Conservation (phyloP, 208 protist genomes). For the Crithidia thermophila region DNA sequence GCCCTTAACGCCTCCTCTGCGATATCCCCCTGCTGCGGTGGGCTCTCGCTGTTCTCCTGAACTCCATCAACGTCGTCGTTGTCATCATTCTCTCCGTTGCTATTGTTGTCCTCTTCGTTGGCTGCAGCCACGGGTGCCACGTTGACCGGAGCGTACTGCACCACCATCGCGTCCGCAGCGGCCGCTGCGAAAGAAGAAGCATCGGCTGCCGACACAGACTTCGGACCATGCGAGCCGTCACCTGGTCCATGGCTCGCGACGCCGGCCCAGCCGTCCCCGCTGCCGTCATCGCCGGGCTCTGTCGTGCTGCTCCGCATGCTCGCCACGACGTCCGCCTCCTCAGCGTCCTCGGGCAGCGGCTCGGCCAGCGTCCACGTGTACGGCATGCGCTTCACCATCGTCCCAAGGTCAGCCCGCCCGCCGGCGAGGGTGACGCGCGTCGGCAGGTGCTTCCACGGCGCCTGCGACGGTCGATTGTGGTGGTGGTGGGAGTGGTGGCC, state of each 20-base stretch:
- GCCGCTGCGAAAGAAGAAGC: too few species aligned
- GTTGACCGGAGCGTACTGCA: conserved; percentile 6
- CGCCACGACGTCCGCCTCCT: not conserved
- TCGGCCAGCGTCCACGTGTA: conserved; percentile 17
- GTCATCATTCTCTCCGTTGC: not conserved
- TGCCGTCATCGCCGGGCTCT: not conserved
- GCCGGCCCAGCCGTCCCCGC: not conserved
- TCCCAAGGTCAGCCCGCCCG: not conserved
- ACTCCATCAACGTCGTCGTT: not conserved
- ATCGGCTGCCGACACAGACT: too few species aligned
- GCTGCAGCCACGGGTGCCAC: not conserved
- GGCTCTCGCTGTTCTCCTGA: too few species aligned
- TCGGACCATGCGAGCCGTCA: too few species aligned
- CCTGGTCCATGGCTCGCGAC: too few species aligned
- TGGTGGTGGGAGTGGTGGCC: not conserved
- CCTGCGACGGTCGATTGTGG: conserved; percentile 2
- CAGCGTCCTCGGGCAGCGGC: not conserved
- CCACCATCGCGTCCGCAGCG: too few species aligned
- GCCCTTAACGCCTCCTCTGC: too few species aligned
- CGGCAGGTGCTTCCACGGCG: conserved; percentile 1
- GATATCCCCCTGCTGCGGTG: too few species aligned
- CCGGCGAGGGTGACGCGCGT: conserved; percentile 21
- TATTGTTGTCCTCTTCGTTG: not conserved
- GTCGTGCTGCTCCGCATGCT: not conserved
- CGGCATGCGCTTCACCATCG: conserved; percentile 26